Evolutionary conservation across 176 grass and related monocot species (phyloP).

Genomic region (Microstegium vimineum): DNA sequence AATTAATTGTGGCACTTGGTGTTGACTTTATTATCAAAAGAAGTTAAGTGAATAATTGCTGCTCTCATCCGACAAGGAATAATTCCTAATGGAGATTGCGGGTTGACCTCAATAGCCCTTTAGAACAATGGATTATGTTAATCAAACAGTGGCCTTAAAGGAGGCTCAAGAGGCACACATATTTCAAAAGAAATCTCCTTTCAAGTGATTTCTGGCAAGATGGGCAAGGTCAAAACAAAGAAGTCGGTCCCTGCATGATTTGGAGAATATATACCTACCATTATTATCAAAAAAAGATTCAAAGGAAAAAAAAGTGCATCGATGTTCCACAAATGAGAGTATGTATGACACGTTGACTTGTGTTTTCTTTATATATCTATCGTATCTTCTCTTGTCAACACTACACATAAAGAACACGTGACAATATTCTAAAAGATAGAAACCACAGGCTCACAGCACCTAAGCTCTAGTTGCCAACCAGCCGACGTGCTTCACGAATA

Average conservation of each 20-base stretch:
- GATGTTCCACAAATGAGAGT: neutral
- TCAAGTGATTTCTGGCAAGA: neutral
- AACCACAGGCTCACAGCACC: neutral
- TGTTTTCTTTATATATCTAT: neutral
- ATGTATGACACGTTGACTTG: neutral
- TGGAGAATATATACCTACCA: slow-evolving; percentile 37
- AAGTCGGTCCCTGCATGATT: neutral
- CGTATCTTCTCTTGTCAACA: neutral
- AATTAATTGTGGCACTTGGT: neutral
- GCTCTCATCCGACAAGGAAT: slow-evolving; percentile 32
- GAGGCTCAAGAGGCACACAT: slow-evolving; percentile 18
- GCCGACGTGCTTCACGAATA: neutral
- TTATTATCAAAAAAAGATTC: slow-evolving; percentile 19
- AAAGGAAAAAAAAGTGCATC: neutral
- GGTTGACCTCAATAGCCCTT: neutral
- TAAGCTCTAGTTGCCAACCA: neutral
- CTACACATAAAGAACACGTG: neutral
- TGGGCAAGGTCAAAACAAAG: neutral
- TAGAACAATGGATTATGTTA: slow-evolving; percentile 9
- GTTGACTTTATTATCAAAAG: neutral
- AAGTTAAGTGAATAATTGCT: neutral
- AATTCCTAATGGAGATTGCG: neutral
- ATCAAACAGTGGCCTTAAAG: slow-evolving; percentile 12
- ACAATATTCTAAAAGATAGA: neutral
- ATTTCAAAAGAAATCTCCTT: slow-evolving; percentile 1